phyloP scores from a whole-genome alignment of 306 rosid species.

The Albizia julibrissin region DNA sequence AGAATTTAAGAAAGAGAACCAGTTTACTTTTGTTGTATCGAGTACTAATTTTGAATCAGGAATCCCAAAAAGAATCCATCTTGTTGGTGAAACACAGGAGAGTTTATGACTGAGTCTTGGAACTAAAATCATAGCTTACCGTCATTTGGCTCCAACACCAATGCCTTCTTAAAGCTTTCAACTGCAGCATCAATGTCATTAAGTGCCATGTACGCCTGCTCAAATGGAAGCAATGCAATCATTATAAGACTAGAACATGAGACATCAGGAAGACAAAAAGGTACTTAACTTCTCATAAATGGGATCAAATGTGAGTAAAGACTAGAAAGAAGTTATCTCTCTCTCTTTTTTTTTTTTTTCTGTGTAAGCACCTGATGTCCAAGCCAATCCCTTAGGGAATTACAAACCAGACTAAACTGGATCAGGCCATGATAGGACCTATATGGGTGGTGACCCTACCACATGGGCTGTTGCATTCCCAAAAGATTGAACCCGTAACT shows the following conservation, averaged over 20 bases:
- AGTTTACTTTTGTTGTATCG: background rate
- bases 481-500: too few species aligned
- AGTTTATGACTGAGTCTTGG: slow-evolving; percentile 16
- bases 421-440: too few species aligned
- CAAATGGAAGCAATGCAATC: slow-evolving; percentile 21
- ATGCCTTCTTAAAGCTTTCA: slow-evolving; percentile 81
- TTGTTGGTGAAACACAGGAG: background rate
- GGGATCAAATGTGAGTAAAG: background rate
- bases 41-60: background rate
- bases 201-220: slow-evolving; percentile 82
- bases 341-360: fast-evolving
- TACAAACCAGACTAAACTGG: too few species aligned
- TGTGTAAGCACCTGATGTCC: too few species aligned
- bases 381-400: too few species aligned
- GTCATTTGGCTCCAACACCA: slow-evolving; percentile 81
- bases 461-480: too few species aligned
- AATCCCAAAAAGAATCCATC: background rate
- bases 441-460: too few species aligned
- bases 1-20: background rate
- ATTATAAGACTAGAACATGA: slow-evolving; percentile 11
- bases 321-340: background rate
- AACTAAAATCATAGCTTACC: slow-evolving; percentile 50
- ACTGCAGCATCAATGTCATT: slow-evolving; percentile 86
- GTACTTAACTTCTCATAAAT: background rate
- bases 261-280: background rate